phyloP scores from a whole-genome alignment of 1,284 basidiomycete species.

The Rhodotorula mucilaginosa region DNA sequence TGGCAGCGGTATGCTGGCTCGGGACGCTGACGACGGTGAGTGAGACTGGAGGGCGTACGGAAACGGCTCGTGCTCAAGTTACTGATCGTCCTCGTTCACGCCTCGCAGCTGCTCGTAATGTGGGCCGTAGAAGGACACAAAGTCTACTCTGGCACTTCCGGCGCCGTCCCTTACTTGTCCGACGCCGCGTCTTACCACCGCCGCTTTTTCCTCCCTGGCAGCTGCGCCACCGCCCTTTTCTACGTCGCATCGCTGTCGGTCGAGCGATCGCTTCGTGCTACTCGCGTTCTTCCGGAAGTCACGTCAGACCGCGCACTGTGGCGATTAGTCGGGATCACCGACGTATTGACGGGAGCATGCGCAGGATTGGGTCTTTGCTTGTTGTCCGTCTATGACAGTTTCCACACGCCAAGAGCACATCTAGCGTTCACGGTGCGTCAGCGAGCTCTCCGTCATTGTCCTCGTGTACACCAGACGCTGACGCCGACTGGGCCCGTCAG shows the following conservation, averaged over 20 bases:
- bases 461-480: not conserved
- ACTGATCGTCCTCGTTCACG: not conserved
- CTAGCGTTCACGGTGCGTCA: slow-evolving; percentile 3
- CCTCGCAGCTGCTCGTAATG: not conserved
- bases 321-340: slow-evolving; percentile 1
- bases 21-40: not conserved
- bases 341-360: not conserved
- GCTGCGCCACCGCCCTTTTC: slow-evolving; percentile 8
- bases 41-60: not conserved
- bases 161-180: slow-evolving; percentile 10
- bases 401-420: not conserved
- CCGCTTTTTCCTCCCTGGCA: slow-evolving; percentile 6
- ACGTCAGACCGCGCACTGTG: slow-evolving; percentile 22
- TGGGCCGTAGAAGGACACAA: not conserved
- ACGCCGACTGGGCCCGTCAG: not conserved
- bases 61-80: too few species aligned
- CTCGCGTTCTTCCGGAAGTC: slow-evolving; percentile 22
- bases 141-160: not conserved
- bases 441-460: not conserved
- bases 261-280: slow-evolving; percentile 16
- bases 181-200: slow-evolving; percentile 7
- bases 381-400: not conserved
- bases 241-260: not conserved
- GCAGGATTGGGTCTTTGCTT: slow-evolving; percentile 1
- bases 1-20: not conserved